Evolutionary conservation across 2,329 filamentous ascomycete genomes (phyloP), one percentile per base, ranked within the genome.

Genomic region (Herpotrichia juniperi): DNA sequence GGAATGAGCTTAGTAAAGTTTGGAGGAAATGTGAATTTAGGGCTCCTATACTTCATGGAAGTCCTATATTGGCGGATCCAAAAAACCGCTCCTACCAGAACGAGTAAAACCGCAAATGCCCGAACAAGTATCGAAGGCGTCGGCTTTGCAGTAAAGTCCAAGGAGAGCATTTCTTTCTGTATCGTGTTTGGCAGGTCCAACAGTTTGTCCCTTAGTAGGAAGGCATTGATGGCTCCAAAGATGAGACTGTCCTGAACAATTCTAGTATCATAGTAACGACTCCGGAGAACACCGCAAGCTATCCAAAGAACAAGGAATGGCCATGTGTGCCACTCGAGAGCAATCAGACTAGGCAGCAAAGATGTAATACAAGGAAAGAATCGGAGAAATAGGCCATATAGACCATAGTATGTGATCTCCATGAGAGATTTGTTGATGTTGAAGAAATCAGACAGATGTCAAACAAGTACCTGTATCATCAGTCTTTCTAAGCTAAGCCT

Each of bases 271-370:
- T 51, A 48, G 46, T 45, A 51, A n/a, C 40, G 50, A 37, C 39
- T 39, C 53, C 67, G 62, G 32, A 57, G 14, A 30, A 46, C 54
- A 57, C 53, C 57, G 17, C 53, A 56, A 24, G 51, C 30, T 11
- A 49, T 54, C 64, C 65, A 69, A 28, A 62, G 48, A 49, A 58
- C 57, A 22, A 67, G 46, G 35, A 61, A 46, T 21, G 61, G 58
- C 58, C 56, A 57, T 31, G 53, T 31, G 31, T 39, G 46, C 53
- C 56, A 44, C 32, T 40, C 50, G 14, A 37, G 48, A 32, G 42
- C 40, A 28, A 53, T 10, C 11, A 31, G 25, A 31, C 52, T 50
- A n/a, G 52, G 50, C n/a, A 40, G 12, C 10, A 45, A 30, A 16
- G 44, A 44, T 34, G 51, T 24, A 26, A 50, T n/a, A n/a, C 21